Percentiles rank a stretch among this genome's conserved stretches.
Conservation (phyloP, 176 grass and related monocot species). For the Carex scoparia region DNA sequence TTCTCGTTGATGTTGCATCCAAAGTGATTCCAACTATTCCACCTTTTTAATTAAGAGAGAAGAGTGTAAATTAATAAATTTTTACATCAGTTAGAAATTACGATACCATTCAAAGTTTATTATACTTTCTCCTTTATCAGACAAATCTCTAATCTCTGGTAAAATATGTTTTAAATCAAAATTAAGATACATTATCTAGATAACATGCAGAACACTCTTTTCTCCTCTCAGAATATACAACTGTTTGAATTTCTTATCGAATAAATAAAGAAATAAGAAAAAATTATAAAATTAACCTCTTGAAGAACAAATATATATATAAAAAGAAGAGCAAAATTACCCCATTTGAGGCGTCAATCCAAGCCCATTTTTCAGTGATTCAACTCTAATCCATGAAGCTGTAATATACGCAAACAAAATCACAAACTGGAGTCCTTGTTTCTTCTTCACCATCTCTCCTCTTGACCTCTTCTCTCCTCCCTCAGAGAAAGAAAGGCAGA, state of each 20-base stretch:
- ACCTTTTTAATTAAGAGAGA: slow-evolving; percentile 21
- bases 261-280: slow-evolving; percentile 17
- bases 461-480: neutral
- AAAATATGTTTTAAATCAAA: neutral
- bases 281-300: neutral
- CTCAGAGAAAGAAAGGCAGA: neutral
- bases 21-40: slow-evolving; percentile 82
- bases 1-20: slow-evolving; percentile 48
- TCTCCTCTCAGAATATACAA: neutral
- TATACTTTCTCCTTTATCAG: neutral
- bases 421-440: neutral
- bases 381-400: slow-evolving; percentile 2
- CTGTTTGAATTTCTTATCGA: neutral
- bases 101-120: neutral
- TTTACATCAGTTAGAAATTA: neutral
- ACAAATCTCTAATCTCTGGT: neutral
- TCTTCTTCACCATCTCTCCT: slow-evolving; percentile 4
- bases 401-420: neutral
- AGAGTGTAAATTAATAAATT: neutral
- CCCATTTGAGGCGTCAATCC: slow-evolving; percentile 75
- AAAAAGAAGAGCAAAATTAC: slow-evolving; percentile 24
- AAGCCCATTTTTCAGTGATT: slow-evolving; percentile 44
- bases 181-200: neutral
- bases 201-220: neutral
- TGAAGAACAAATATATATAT: neutral